These are phyloP conservation scores for Colletotrichum acutatum DNA, from an alignment of 2,329 filamentous ascomycete species.

Conservation along the genomic window DNA sequence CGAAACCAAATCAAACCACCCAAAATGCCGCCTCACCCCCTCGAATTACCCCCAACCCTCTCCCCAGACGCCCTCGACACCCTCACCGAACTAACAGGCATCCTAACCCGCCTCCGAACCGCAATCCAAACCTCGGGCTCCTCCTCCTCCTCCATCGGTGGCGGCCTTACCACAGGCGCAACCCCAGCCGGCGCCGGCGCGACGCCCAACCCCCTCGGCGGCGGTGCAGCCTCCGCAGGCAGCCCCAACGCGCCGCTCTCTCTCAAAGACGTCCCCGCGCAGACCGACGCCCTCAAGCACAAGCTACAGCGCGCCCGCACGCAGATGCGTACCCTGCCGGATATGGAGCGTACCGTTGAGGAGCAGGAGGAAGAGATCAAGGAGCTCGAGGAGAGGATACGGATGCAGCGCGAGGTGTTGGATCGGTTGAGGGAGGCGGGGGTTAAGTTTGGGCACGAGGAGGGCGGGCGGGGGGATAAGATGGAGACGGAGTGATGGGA, in stretches of 20 bases:
- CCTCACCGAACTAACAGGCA: slow-evolving; percentile 81
- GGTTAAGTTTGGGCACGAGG: slow-evolving; percentile 48
- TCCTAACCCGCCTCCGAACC: slow-evolving; percentile 79
- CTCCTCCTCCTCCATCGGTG: slow-evolving; percentile 37
- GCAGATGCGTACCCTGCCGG: slow-evolving; percentile 73
- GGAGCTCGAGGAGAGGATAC: slow-evolving; percentile 72
- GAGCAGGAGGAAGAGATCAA: slow-evolving; percentile 79
- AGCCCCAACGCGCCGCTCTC: slow-evolving; percentile 50
- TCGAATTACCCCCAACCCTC: slow-evolving; percentile 71
- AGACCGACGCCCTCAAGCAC: slow-evolving; percentile 82
- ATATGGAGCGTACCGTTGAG: slow-evolving; percentile 72
- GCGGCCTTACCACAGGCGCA: slow-evolving; percentile 50
- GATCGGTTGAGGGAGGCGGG: slow-evolving; percentile 64
- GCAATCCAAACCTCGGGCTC: slow-evolving; percentile 50
- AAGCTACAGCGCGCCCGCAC: slow-evolving; percentile 82
- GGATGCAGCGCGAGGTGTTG: slow-evolving; percentile 69
- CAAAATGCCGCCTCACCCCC: slow-evolving; percentile 47
- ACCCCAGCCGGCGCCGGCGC: slow-evolving; percentile 46
- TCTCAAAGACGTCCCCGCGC: slow-evolving; percentile 81
- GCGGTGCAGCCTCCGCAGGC: slow-evolving; percentile 40
- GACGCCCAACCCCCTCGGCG: slow-evolving; percentile 41
- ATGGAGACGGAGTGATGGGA: slow-evolving; percentile 50
- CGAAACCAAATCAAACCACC: background rate
- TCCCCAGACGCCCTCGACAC: slow-evolving; percentile 87
- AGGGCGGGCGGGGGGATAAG: slow-evolving; percentile 49